Evolutionary conservation across 2,329 filamentous ascomycete species (phyloP).

Genomic region (Xylariaceae sp.): DNA sequence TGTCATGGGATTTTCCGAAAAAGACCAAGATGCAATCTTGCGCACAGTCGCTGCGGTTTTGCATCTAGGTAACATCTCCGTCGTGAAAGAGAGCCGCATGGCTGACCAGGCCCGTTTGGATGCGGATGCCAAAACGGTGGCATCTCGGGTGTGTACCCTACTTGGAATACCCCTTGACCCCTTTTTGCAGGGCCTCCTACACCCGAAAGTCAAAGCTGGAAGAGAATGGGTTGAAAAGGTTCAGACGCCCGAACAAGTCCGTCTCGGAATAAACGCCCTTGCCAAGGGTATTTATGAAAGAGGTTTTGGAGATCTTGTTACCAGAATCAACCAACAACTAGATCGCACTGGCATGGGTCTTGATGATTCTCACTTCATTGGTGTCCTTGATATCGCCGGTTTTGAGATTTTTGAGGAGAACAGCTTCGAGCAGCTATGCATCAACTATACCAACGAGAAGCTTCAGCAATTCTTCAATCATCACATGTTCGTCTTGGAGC

Average conservation of each 20-base stretch:
- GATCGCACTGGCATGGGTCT: slow-evolving; percentile 78
- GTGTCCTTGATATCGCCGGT: slow-evolving; percentile 96
- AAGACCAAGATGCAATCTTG: slow-evolving; percentile 79
- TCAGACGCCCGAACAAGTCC: slow-evolving; percentile 94
- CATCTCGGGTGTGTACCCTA: slow-evolving; percentile 74
- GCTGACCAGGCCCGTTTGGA: slow-evolving; percentile 85
- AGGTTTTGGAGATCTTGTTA: slow-evolving; percentile 87
- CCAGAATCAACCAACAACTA: slow-evolving; percentile 85
- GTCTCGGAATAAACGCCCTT: slow-evolving; percentile 82
- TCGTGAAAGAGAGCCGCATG: slow-evolving; percentile 84
- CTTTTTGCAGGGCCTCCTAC: slow-evolving; percentile 83
- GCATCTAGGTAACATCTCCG: slow-evolving; percentile 86
- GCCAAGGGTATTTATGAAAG: slow-evolving; percentile 98
- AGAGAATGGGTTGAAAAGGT: slow-evolving; percentile 98
- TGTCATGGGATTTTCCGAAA: slow-evolving; percentile 86
- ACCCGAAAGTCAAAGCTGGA: slow-evolving; percentile 91
- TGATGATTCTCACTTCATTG: slow-evolving; percentile 93
- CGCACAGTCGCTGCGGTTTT: slow-evolving; percentile 86
- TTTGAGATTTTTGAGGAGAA: slow-evolving; percentile 99
- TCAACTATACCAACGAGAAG: slow-evolving; percentile 99
- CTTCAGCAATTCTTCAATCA: slow-evolving; percentile 99
- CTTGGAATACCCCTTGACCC: slow-evolving; percentile 80
- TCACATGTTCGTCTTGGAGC: slow-evolving; percentile 98
- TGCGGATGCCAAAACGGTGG: slow-evolving; percentile 68
- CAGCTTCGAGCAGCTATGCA: slow-evolving; percentile 98